Evolutionary conservation across 129 eudicot species (phyloP), one percentile per base, ranked within the genome.

Genomic region (Tagetes patula): DNA sequence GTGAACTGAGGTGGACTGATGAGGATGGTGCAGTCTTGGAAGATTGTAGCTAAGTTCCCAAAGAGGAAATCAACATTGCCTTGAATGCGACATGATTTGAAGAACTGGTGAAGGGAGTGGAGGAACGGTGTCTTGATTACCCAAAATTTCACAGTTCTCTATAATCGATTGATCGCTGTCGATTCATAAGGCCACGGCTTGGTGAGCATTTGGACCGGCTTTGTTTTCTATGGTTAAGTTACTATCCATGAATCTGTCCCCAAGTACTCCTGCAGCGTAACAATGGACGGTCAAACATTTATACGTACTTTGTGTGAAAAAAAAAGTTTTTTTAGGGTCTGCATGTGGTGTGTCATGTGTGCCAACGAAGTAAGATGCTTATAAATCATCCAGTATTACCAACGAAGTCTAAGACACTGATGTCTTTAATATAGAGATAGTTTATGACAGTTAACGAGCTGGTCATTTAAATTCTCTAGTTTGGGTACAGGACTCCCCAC

Each of bases 211-310:
- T 0, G 79, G 76, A 6, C 82, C 80, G 31, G 87, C 84, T 0
- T 84, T 85, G 89, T 87, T 87, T 49, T 71, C 65, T 43, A 87
- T 73, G 55, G 79, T 67, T 45, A 85, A 73, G 76, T 82, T 83
- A 27, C 80, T 83, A 52, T 84, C 96, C 50, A 84, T 82, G 82
- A 86, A 86, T 77, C 89, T 88, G 34, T 81, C 80, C 5, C 84
- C 96, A 8, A 77, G 73, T 32, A 81, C 88, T 59, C 85, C 96
- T 84, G 76, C 64, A 65, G 14, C 52, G 30, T 53, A 5, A 53
- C 20, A 52, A 14, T 2, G 59, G 3, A 14, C 5, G 6, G 14
- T 43, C 47, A 43, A 43, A 8, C 3, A 39, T 39, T 2, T 39
- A 39, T 39, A 39, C 4, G 41, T 39, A 39, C 41, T 39, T 2